Evolutionary conservation across 306 rosid species (phyloP).

Genomic region (Castanospermum australe): DNA sequence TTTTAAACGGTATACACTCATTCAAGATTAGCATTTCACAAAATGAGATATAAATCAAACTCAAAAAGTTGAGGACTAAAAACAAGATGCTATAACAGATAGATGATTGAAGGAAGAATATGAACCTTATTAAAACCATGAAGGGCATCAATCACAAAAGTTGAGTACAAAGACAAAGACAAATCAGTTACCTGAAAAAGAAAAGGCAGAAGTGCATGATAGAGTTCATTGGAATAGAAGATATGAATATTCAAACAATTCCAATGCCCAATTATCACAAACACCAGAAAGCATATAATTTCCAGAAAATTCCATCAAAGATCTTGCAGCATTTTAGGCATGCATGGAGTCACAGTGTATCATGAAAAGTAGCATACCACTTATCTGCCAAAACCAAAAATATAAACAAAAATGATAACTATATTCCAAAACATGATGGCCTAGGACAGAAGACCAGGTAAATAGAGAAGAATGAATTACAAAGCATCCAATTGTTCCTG

Average conservation of each 20-base stretch:
- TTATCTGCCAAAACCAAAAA: too few relatives aligned
- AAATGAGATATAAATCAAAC: slow-evolving; percentile 23
- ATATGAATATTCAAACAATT: not conserved
- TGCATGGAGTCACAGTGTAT: not conserved
- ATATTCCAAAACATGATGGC: not conserved
- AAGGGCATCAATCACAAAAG: slow-evolving; percentile 93
- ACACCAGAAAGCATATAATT: not conserved
- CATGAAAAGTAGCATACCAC: too few relatives aligned
- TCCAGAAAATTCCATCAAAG: not conserved
- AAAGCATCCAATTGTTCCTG: not conserved
- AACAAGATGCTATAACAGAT: not conserved
- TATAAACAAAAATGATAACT: too few relatives aligned
- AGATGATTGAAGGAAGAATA: slow-evolving; percentile 10
- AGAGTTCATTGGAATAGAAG: slow-evolving; percentile 15
- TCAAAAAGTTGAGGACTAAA: slow-evolving; percentile 8
- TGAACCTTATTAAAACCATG: slow-evolving; percentile 94
- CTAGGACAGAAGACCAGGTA: not conserved
- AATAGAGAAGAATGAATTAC: not conserved
- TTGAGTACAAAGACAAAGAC: slow-evolving; percentile 91
- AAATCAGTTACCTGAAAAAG: slow-evolving; percentile 85
- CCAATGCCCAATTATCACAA: not conserved
- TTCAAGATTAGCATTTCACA: not conserved
- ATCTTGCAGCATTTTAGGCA: not conserved
- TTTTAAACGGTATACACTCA: not conserved
- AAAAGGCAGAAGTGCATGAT: slow-evolving; percentile 26